phyloP scores from a whole-genome alignment of 305 asterid species.

The Solanum hybrid region DNA sequence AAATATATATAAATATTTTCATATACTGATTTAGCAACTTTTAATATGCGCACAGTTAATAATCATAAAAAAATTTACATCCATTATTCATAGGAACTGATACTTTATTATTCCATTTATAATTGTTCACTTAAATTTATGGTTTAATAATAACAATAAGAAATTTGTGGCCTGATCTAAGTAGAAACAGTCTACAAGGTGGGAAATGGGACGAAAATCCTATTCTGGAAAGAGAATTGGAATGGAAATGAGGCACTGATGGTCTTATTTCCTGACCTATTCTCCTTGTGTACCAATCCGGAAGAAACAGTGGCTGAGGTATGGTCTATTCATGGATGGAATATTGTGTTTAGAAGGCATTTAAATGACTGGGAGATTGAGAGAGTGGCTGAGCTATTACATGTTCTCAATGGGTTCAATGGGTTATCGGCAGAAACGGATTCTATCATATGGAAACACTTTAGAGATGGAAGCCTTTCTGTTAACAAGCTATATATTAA shows the following conservation, averaged over 20 bases:
- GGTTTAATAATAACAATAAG: not conserved
- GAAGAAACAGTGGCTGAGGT: no score
- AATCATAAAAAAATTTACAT: not conserved
- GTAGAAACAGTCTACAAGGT: no score
- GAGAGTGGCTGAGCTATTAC: not conserved
- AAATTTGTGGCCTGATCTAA: no score
- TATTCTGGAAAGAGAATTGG: no score
- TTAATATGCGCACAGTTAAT: not conserved
- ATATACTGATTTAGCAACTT: not conserved
- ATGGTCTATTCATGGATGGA: no score
- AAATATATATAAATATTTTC: no score
- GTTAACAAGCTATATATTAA: not conserved
- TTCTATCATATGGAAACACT: not conserved
- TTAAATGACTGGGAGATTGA: not conserved
- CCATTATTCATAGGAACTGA: not conserved
- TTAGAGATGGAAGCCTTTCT: not conserved
- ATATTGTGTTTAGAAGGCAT: not conserved
- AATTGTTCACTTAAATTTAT: not conserved
- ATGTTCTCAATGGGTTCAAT: not conserved
- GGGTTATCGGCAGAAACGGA: not conserved
- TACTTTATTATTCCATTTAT: not conserved
- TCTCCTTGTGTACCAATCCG: no score
- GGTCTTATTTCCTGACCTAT: not conserved
- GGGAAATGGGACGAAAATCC: no score
- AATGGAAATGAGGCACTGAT: no score